Conservation (phyloP, 2,329 filamentous ascomycete genomes). For the Colletotrichum endophyticum region DNA sequence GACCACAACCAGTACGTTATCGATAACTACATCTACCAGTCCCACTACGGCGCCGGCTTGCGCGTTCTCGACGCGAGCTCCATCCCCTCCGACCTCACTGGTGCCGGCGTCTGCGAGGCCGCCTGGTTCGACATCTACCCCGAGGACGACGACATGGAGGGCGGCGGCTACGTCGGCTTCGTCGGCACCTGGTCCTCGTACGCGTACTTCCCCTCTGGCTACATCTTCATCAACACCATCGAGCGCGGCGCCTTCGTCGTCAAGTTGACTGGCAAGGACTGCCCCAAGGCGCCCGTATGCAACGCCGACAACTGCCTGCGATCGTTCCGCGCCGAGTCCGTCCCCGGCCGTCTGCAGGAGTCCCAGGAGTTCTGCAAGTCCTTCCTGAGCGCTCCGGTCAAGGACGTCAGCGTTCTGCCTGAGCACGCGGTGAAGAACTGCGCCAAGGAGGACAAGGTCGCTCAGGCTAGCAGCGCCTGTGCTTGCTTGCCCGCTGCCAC, state of each 20-base stretch:
- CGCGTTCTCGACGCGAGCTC: conserved; percentile 41
- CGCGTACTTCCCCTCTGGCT: conserved; percentile 52
- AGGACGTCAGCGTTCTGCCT: conserved; percentile 23
- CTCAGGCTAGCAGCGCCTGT: conserved; percentile 25
- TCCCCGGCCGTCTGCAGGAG: conserved; percentile 33
- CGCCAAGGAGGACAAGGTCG: conserved; percentile 23
- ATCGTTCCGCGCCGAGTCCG: conserved; percentile 37
- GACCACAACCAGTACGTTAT: conserved; percentile 56
- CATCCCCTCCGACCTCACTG: conserved; percentile 45
- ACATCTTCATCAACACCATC: conserved; percentile 57
- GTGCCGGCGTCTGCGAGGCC: conserved; percentile 48
- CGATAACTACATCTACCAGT: conserved; percentile 50
- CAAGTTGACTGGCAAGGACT: conserved; percentile 34
- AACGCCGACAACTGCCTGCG: conserved; percentile 42
- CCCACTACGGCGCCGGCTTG: conserved; percentile 56
- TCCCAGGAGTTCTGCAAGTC: conserved; percentile 36
- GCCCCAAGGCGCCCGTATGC: conserved; percentile 26
- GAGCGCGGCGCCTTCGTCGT: conserved; percentile 55
- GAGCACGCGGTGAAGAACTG: conserved; percentile 24
- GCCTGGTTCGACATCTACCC: conserved; percentile 57
- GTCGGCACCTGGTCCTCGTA: conserved; percentile 54
- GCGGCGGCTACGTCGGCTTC: conserved; percentile 43
- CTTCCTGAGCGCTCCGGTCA: conserved; percentile 20
- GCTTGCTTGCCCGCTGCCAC: conserved; percentile 27
- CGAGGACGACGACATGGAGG: conserved; percentile 47